Percentiles rank a stretch among this genome's conserved stretches.
Evolutionary conservation across 371 early-diverging fungal genomes (phyloP).

Genomic region (Mucor lusitanicus): DNA sequence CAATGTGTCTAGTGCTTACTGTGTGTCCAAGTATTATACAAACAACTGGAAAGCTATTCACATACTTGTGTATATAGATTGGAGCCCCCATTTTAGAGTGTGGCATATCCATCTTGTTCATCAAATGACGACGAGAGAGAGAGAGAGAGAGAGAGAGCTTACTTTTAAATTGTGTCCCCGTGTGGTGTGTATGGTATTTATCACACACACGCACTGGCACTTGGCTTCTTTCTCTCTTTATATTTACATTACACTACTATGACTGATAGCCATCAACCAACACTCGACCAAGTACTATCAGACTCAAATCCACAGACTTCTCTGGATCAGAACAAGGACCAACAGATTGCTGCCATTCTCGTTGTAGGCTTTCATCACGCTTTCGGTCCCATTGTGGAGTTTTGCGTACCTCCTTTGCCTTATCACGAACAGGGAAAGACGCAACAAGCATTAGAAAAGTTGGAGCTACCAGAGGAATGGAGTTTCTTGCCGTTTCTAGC

Average conservation of each 20-base stretch:
- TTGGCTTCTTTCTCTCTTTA: neutral
- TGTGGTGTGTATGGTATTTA: neutral
- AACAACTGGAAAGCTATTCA: too few relatives aligned
- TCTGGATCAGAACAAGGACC: conserved; percentile 35
- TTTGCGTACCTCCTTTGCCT: conserved; percentile 75
- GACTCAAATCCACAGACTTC: conserved; percentile 1
- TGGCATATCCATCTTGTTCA: neutral
- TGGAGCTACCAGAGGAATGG: conserved; percentile 82
- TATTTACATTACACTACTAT: neutral
- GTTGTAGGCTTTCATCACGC: conserved; percentile 65
- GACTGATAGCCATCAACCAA: neutral
- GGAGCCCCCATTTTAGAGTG: too few relatives aligned
- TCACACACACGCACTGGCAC: too few relatives aligned
- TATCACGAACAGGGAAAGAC: conserved; percentile 17
- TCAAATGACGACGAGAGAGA: too few relatives aligned
- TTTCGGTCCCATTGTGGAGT: conserved; percentile 72
- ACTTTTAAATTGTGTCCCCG: neutral
- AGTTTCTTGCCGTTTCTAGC: conserved; percentile 73
- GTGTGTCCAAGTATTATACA: neutral
- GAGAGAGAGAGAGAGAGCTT: neutral
- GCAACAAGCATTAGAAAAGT: conserved; percentile 41
- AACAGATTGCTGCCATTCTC: conserved; percentile 48
- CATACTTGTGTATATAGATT: too few relatives aligned
- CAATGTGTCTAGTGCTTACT: too few relatives aligned
- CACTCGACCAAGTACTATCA: neutral